Conservation (phyloP, 345 rosid species). For the Citrus glauca region DNA sequence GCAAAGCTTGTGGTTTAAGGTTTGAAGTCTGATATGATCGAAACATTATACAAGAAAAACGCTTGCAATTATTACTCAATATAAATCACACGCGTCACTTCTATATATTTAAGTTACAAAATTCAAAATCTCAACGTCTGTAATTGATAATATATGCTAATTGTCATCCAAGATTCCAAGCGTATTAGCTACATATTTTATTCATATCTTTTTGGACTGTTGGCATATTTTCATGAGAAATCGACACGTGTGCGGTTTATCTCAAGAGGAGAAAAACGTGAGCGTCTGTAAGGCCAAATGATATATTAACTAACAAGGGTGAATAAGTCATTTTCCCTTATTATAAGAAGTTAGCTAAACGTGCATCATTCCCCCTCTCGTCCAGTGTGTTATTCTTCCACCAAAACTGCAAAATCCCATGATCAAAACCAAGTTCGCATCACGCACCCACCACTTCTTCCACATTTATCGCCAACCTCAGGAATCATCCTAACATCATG, state of each 20-base stretch:
- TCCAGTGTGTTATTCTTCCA: not conserved
- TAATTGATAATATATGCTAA: conserved; percentile 5
- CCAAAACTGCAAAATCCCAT: not conserved
- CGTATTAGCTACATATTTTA: not conserved
- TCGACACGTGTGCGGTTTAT: not conserved
- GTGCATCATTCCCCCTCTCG: not conserved
- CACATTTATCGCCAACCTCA: not conserved
- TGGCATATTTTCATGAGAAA: not conserved
- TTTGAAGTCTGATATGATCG: too few species aligned
- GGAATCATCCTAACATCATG: not conserved
- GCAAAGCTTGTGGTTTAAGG: not conserved
- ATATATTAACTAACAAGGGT: not conserved
- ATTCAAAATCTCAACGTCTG: conserved; percentile 2
- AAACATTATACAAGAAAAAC: not conserved
- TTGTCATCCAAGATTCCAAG: not conserved
- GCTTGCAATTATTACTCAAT: not conserved
- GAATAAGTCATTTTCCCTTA: not conserved
- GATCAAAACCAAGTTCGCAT: not conserved
- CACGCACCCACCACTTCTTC: not conserved
- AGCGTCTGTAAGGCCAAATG: not conserved
- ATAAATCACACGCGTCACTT: not conserved
- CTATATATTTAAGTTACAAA: not conserved
- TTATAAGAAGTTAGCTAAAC: not conserved
- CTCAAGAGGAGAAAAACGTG: not conserved
- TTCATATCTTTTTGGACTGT: not conserved